These are phyloP conservation scores for Aspergillus hiratsukae DNA, from an alignment of 2,329 filamentous ascomycete genomes.

Conservation along the genomic window DNA sequence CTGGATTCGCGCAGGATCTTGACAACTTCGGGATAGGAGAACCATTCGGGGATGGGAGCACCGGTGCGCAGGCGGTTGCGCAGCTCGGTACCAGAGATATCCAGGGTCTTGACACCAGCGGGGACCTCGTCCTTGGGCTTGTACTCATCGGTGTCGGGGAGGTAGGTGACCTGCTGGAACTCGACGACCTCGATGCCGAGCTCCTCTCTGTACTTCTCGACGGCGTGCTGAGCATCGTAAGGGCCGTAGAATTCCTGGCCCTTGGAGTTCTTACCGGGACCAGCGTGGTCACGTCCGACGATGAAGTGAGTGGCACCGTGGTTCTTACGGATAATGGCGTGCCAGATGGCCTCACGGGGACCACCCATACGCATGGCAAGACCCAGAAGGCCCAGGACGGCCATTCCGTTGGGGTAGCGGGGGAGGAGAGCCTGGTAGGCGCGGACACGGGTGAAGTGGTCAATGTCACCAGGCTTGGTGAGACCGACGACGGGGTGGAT, in stretches of 20 bases:
- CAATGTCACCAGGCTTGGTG: conserved; percentile 98
- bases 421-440: conserved; percentile 97
- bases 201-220: conserved; percentile 94
- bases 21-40: conserved; percentile 99
- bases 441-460: conserved; percentile 98
- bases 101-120: conserved; percentile 75
- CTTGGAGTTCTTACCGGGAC: conserved; percentile 96
- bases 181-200: conserved; percentile 98
- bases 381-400: conserved; percentile 87
- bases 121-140: conserved; percentile 85
- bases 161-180: conserved; percentile 99
- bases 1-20: conserved; percentile 94
- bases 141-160: conserved; percentile 96
- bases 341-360: conserved; percentile 97
- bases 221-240: conserved; percentile 93
- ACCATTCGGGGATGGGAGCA: conserved; percentile 96
- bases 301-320: conserved; percentile 99
- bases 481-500: conserved; percentile 98
- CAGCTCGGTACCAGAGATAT: conserved; percentile 86
- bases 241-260: conserved; percentile 96
- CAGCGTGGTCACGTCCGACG: conserved; percentile 95
- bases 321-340: conserved; percentile 99
- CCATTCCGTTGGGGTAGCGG: conserved; percentile 98
- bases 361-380: conserved; percentile 99
- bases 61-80: conserved; percentile 85